Conservation (phyloP, 2,329 filamentous ascomycete genomes). For the Gnomoniopsis smithogilvyi region DNA sequence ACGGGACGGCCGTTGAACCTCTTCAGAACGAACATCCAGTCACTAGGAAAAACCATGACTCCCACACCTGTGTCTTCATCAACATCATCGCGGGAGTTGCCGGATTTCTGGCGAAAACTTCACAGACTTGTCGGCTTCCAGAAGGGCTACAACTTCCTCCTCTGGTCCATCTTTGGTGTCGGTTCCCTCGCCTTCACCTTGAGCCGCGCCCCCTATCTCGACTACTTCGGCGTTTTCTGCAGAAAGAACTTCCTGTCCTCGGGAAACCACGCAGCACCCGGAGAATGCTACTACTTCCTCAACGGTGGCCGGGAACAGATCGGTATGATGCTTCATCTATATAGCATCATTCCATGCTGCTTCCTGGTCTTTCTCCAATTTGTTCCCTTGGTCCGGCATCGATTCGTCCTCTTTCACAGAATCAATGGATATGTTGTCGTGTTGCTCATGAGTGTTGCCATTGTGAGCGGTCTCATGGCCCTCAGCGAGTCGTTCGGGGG, state of each 20-base stretch:
- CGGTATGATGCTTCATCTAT: slow-evolving; percentile 45
- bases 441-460: slow-evolving; percentile 42
- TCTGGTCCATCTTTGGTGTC: slow-evolving; percentile 48
- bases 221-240: slow-evolving; percentile 40
- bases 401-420: slow-evolving; percentile 51
- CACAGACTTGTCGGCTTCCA: slow-evolving; percentile 51
- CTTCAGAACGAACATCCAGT: background rate
- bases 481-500: slow-evolving; percentile 51
- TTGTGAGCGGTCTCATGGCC: slow-evolving; percentile 52
- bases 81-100: background rate
- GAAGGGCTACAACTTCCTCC: slow-evolving; percentile 54
- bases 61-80: background rate
- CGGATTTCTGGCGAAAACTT: slow-evolving; percentile 26
- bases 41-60: slow-evolving; percentile 1
- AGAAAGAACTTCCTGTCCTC: slow-evolving; percentile 18
- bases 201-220: slow-evolving; percentile 44
- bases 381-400: slow-evolving; percentile 43
- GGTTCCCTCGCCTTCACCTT: slow-evolving; percentile 45
- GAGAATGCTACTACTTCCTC: slow-evolving; percentile 18
- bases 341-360: slow-evolving; percentile 40
- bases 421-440: slow-evolving; percentile 57
- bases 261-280: slow-evolving; percentile 15
- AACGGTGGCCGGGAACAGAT: slow-evolving; percentile 24
- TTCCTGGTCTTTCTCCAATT: slow-evolving; percentile 47
- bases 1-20: background rate